Evolutionary conservation across 2,329 filamentous ascomycete genomes (phyloP), one percentile per base, ranked within the genome.

Genomic region (Claviceps capensis): DNA sequence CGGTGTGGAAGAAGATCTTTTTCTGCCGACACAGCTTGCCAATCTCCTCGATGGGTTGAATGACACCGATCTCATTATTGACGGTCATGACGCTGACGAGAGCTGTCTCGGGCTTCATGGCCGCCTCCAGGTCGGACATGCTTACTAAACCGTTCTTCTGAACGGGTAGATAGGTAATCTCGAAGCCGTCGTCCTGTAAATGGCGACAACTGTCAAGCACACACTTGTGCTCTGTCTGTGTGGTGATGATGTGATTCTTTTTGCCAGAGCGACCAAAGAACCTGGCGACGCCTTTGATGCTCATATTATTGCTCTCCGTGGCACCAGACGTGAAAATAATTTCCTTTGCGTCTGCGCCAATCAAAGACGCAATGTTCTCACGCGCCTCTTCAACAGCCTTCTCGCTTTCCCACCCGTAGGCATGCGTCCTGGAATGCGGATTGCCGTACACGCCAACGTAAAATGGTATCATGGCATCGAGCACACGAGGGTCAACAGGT

Each of bases 281-380:
- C 57, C 91, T 80, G 19, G 93, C 90, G 8, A 98, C 91, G 57
- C 93, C 93, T 73, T 98, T 98, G 73, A 98, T 88, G 69, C 89
- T 95, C 93, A 98, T 98, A 64, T 98, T 98, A 72, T 98, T 98
- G 66, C 89, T 96, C 73, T 98, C 93, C 0, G 93, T 98, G 16
- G 93, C 93, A 52, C 93, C 93, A 62, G 90, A 96, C 6, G 93
- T 98, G 71, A 98, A 97, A 62, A 98, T 94, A 58, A 98, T 97
- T 67, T 98, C 93, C 71, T 98, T 98, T 5, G 93, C 75, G 66
- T 98, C 89, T 30, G 93, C 93, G 26, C 91, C 91, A 58, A 98
- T 93, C 52, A 98, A 78, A 41, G 77, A 77, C 3, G 93, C 93
- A 57, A 97, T 77, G 63, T 97, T 81, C 60, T 79, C 78, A 61